These are phyloP conservation scores for Phytophthora vignae DNA, from an alignment of 352 stramenopile species.

Conservation along the genomic window DNA sequence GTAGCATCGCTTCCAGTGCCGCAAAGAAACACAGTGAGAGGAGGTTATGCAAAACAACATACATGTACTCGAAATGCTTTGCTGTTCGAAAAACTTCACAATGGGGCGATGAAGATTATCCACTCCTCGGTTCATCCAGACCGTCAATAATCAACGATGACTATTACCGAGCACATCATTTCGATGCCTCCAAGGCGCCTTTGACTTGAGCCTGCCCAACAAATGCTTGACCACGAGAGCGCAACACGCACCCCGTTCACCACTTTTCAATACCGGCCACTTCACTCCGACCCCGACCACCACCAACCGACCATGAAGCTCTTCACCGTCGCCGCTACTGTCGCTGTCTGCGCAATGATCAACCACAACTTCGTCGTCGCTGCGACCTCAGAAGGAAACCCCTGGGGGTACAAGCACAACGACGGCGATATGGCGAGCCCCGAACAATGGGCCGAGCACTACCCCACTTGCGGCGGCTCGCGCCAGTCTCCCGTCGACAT, in stretches of 20 bases:
- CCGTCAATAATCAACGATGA: not conserved
- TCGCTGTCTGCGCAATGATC: not conserved
- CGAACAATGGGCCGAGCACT: conserved; percentile 33
- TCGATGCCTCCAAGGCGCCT: not conserved
- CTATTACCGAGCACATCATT: not conserved
- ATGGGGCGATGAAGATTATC: too few relatives aligned
- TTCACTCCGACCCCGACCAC: not conserved
- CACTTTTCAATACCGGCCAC: not conserved
- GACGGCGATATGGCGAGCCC: conserved; percentile 26
- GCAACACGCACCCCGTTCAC: not conserved
- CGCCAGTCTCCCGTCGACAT: conserved; percentile 51
- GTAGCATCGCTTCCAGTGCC: too few relatives aligned
- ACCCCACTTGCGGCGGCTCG: conserved; percentile 33
- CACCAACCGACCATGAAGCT: not conserved
- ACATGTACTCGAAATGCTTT: too few relatives aligned
- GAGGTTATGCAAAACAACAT: too few relatives aligned
- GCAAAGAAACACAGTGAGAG: too few relatives aligned
- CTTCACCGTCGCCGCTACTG: not conserved
- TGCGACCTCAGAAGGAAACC: not conserved
- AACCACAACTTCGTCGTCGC: not conserved
- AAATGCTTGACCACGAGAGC: not conserved
- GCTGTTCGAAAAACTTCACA: too few relatives aligned
- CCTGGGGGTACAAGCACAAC: conserved; percentile 35
- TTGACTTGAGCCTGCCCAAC: not conserved
- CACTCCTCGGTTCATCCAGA: not conserved